Evolutionary conservation across 257 asterid genomes (phyloP), one percentile per base, ranked within the genome.

Genomic region (Misopates orontium): DNA sequence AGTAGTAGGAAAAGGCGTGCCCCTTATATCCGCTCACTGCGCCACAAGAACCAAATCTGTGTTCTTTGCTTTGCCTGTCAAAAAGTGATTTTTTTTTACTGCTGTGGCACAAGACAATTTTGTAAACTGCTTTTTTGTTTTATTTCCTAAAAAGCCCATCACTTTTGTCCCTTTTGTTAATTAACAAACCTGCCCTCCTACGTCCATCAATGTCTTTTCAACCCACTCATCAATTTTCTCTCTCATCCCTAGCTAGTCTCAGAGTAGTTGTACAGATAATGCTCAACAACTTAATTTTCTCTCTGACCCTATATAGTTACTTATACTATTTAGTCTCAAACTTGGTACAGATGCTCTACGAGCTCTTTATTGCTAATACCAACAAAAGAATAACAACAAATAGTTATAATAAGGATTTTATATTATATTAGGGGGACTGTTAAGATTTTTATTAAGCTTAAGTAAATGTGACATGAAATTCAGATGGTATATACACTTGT

Each of bases 181-280:
- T 21, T 60, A 75, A 72, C 80, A 68, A 72, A 69, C 71, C 64
- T 59, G 49, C 59, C 66, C 62, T 64, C 61, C 10, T 16, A 67
- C 71, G 67, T 71, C 83, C 48, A 70, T 73, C 77, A 70, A 74
- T 58, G 73, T 78, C 80, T 74, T 74, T 63, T 78, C 83, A 60
- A 1, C 42, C 6, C 42, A 36, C 10, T 36, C 55, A 40, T 63
- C 32, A 41, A 50, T 64, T 49, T 45, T 42, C 13, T 28, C 36
- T 28, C 36, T 28, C 36, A 7, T 7, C 7, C 36, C 41, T 65
- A 58, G 58, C 52, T 15, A 50, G 36, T 57, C 40, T 48, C 55
- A 45, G 56, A 22, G 11, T 41, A 55, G 10, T 15, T 10, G 0
- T 19, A 20, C 15, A 18, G 15, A 18, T n/a, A n/a, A n/a, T 52